phyloP scores from a whole-genome alignment of 805 yeast genomes.

The Candida nemodendra region DNA sequence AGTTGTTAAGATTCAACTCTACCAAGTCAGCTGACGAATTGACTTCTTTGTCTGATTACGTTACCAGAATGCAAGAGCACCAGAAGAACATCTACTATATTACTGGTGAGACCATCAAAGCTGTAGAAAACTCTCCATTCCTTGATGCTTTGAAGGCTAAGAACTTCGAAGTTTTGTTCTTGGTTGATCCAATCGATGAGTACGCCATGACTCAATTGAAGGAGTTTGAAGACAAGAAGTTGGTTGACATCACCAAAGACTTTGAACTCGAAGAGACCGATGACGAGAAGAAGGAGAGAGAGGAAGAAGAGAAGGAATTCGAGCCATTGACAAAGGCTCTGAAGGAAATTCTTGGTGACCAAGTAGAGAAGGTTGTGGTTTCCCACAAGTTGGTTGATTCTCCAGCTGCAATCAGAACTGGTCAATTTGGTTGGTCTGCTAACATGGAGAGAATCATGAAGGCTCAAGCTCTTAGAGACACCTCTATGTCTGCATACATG shows the following conservation, averaged over 20 bases:
- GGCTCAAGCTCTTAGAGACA: constrained; percentile 99
- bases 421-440: constrained; percentile 99
- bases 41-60: constrained; percentile 95
- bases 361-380: constrained; percentile 98
- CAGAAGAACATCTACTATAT: constrained; percentile 99
- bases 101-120: constrained; percentile 97
- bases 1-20: constrained; percentile 94
- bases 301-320: constrained; percentile 85
- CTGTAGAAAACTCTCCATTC: constrained; percentile 99
- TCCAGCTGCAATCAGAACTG: constrained; percentile 99
- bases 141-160: constrained; percentile 97
- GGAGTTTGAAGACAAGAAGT: constrained; percentile 99
- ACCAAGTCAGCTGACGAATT: constrained; percentile 92
- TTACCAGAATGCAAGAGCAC: constrained; percentile 99
- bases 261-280: constrained; percentile 98
- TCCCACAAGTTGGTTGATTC: constrained; percentile 96
- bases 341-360: constrained; percentile 97
- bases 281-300: constrained; percentile 94
- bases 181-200: constrained; percentile 99
- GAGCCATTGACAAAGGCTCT: constrained; percentile 94
- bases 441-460: constrained; percentile 99
- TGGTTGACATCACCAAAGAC: constrained; percentile 98
- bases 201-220: constrained; percentile 98
- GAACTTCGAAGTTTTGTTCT: constrained; percentile 95
- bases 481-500: constrained; percentile 99